Conservation (phyloP, 768 basidiomycete species). For the Mycena rebaudengoi region DNA sequence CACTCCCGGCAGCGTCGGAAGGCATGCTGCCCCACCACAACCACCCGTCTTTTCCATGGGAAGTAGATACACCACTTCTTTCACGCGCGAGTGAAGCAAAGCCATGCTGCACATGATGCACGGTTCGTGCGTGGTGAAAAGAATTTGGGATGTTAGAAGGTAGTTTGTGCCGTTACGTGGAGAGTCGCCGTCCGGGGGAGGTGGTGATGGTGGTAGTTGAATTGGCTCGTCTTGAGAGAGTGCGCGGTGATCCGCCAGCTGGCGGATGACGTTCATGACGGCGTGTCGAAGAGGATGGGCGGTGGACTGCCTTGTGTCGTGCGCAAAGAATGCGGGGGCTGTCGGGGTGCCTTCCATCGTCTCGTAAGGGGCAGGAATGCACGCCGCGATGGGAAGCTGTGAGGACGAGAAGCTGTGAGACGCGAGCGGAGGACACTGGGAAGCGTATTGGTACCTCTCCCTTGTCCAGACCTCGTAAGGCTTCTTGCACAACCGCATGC, state of each 20-base stretch:
- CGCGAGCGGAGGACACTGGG: slow-evolving; percentile 1
- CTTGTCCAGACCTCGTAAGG: slow-evolving; percentile 49
- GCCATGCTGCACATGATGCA: slow-evolving; percentile 99
- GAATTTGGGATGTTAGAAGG: slow-evolving; percentile 81
- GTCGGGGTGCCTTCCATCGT: slow-evolving; percentile 28
- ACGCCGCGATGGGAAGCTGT: slow-evolving; percentile 82
- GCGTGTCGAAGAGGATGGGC: slow-evolving; percentile 88
- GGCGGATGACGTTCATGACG: slow-evolving; percentile 76
- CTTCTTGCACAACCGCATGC: slow-evolving; percentile 56
- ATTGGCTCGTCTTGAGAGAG: neutral
- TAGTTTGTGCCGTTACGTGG: slow-evolving; percentile 79
- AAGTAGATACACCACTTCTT: slow-evolving; percentile 79
- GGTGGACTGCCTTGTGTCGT: slow-evolving; percentile 76
- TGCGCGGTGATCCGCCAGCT: slow-evolving; percentile 66
- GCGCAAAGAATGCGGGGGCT: slow-evolving; percentile 54
- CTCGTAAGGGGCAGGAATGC: slow-evolving; percentile 66
- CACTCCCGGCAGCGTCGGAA: slow-evolving; percentile 84
- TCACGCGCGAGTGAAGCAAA: slow-evolving; percentile 92
- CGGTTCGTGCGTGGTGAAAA: slow-evolving; percentile 96
- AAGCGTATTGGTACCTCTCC: slow-evolving; percentile 64
- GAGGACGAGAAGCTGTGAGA: slow-evolving; percentile 4
- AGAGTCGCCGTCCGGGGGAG: slow-evolving; percentile 23
- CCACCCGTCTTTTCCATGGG: slow-evolving; percentile 86
- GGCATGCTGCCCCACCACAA: slow-evolving; percentile 77
- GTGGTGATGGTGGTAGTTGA: slow-evolving; percentile 14